A percentile compares a stretch with the other conserved stretches of the same genome.
Conservation (phyloP, 495 filamentous ascomycete species). For the Trypethelium eluteriae region DNA sequence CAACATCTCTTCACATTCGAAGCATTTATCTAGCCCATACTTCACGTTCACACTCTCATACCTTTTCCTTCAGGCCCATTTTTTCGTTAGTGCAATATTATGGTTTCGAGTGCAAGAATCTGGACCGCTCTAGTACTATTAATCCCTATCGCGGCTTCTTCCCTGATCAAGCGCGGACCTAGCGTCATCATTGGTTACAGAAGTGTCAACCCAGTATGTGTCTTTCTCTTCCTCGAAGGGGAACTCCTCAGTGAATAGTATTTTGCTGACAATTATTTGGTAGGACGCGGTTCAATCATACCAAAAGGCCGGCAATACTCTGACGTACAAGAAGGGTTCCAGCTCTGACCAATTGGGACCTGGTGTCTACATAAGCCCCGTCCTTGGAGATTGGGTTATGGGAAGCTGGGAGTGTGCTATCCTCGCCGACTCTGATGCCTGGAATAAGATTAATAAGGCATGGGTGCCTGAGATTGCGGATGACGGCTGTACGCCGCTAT, state of each 20-base stretch:
- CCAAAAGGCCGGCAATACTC: neutral
- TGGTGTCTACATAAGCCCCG: slow-evolving; percentile 1
- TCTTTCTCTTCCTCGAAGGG: neutral
- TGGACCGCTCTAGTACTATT: neutral
- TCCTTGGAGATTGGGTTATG: neutral
- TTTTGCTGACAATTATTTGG: neutral
- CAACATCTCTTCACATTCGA: slow-evolving; percentile 3
- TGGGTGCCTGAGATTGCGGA: neutral
- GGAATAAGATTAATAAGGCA: neutral
- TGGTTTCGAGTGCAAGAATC: neutral
- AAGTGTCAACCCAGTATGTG: neutral
- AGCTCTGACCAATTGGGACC: slow-evolving; percentile 6
- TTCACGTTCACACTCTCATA: neutral
- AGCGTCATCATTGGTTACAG: neutral
- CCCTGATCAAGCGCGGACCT: neutral
- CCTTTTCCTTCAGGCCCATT: neutral
- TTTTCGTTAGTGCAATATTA: neutral
- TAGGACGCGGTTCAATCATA: neutral
- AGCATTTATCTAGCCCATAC: neutral
- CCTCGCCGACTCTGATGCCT: neutral
- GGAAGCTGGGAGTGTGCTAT: slow-evolving; percentile 3
- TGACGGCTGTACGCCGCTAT: slow-evolving; percentile 3
- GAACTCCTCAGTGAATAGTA: neutral
- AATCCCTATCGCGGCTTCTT: slow-evolving; percentile 4
- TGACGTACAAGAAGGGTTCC: slow-evolving; percentile 1